These are phyloP conservation scores for Alisma plantagoaquatica DNA, from an alignment of 106 monocot genomes.

Conservation along the genomic window DNA sequence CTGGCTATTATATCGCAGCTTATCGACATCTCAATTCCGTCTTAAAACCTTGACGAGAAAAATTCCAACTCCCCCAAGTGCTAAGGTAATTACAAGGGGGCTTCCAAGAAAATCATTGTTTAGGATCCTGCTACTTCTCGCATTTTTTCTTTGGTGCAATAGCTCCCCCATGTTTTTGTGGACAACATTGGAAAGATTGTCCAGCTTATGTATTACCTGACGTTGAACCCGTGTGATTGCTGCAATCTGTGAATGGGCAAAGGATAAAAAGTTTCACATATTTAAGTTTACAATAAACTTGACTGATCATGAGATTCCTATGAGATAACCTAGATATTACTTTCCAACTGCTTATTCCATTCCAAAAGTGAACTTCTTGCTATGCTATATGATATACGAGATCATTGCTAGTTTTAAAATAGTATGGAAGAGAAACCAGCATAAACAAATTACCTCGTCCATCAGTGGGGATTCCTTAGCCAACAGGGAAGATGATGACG, in stretches of 20 bases:
- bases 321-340: too few species aligned
- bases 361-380: too few species aligned
- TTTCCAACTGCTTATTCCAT: too few species aligned
- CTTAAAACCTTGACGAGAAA: slow-evolving; percentile 42
- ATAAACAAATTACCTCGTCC: slow-evolving; percentile 58
- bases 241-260: neutral
- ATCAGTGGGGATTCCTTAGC: slow-evolving; percentile 55
- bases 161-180: slow-evolving; percentile 44
- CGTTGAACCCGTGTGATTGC: slow-evolving; percentile 50
- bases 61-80: slow-evolving; percentile 38
- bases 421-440: neutral
- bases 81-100: slow-evolving; percentile 38
- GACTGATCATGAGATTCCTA: too few species aligned
- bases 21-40: slow-evolving; percentile 32
- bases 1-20: too few species aligned
- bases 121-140: slow-evolving; percentile 13
- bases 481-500: slow-evolving; percentile 67
- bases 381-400: too few species aligned
- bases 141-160: slow-evolving; percentile 14
- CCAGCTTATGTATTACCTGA: slow-evolving; percentile 77
- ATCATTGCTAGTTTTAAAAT: neutral
- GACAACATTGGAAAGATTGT: slow-evolving; percentile 56
- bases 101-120: slow-evolving; percentile 25
- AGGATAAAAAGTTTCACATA: neutral
- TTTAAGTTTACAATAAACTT: neutral